phyloP scores from a whole-genome alignment of 2,329 filamentous ascomycete species.

The Aureobasidium sp. region DNA sequence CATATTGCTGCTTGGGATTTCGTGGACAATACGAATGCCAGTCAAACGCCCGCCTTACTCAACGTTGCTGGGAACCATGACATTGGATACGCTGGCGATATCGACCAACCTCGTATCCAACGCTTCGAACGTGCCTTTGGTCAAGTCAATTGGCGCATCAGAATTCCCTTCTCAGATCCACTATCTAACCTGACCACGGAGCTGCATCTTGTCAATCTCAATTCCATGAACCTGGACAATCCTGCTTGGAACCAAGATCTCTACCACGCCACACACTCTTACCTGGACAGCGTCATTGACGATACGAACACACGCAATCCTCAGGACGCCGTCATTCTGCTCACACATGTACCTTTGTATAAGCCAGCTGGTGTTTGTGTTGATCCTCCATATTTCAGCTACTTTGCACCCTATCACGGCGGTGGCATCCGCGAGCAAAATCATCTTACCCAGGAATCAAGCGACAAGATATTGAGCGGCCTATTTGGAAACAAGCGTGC shows the following conservation, averaged over 20 bases:
- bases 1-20: slow-evolving; percentile 24
- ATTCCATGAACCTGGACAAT: slow-evolving; percentile 93
- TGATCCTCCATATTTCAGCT: slow-evolving; percentile 85
- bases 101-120: slow-evolving; percentile 76
- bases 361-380: slow-evolving; percentile 86
- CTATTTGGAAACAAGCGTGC: slow-evolving; percentile 69
- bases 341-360: slow-evolving; percentile 94
- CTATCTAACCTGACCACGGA: slow-evolving; percentile 62
- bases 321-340: slow-evolving; percentile 77
- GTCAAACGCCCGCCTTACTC: slow-evolving; percentile 63
- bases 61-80: slow-evolving; percentile 97
- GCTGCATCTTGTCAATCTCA: slow-evolving; percentile 86
- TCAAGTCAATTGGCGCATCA: slow-evolving; percentile 76
- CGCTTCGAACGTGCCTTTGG: slow-evolving; percentile 91
- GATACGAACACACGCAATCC: not conserved
- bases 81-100: slow-evolving; percentile 94
- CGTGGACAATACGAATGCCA: not conserved
- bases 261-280: slow-evolving; percentile 77
- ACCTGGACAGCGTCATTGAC: slow-evolving; percentile 23
- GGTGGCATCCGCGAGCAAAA: slow-evolving; percentile 92
- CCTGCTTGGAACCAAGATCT: slow-evolving; percentile 74
- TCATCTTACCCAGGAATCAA: slow-evolving; percentile 79
- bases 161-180: slow-evolving; percentile 30
- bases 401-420: slow-evolving; percentile 70
- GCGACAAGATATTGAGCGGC: slow-evolving; percentile 76